phyloP scores from a whole-genome alignment of 208 protist species.

The Trichomonas gallinae region DNA sequence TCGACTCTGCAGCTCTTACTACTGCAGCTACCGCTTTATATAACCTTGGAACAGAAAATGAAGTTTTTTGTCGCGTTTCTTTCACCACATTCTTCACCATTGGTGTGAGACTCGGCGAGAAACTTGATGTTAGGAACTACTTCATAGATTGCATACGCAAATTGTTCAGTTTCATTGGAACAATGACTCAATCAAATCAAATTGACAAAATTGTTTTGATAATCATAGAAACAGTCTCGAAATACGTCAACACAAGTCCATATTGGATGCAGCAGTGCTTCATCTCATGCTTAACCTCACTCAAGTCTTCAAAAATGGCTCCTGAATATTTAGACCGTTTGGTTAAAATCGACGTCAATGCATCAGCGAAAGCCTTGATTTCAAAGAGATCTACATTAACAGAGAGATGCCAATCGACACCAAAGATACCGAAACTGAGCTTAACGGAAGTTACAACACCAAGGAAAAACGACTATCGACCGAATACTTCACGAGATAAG shows the following conservation, averaged over 20 bases:
- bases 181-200: not conserved
- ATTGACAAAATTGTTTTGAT: not conserved
- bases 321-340: not conserved
- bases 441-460: not conserved
- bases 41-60: not conserved
- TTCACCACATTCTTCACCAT: not conserved
- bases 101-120: not conserved
- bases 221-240: not conserved
- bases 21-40: not conserved
- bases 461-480: not conserved
- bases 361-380: not conserved
- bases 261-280: not conserved
- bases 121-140: not conserved
- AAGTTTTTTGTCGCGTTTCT: not conserved
- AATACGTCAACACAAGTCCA: not conserved
- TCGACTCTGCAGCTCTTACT: not conserved
- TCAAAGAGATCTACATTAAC: not conserved
- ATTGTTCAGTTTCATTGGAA: not conserved
- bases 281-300: not conserved
- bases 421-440: not conserved
- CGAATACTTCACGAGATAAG: not conserved
- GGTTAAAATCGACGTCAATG: not conserved
- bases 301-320: not conserved
- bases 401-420: not conserved
- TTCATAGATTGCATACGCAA: not conserved